Base-by-base conservation (phyloP, 179 eudicot genomes). In the Actinidia arguta region DNA sequence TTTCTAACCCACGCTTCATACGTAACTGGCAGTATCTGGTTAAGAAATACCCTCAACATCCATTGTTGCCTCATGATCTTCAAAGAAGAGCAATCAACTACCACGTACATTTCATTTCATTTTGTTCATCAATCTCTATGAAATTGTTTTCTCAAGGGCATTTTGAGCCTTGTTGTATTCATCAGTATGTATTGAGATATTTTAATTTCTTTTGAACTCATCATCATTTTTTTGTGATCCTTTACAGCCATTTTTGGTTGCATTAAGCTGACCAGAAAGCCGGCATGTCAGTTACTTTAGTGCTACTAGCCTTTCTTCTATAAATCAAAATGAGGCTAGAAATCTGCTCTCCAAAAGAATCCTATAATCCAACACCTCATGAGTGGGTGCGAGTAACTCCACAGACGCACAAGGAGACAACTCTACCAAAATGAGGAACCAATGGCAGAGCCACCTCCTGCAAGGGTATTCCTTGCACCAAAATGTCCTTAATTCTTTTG, bases 1-100 rank as follows among this genome's bases (percentile, higher is more conserved):
- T 51, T 59, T 66, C 77, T 79, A 47, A 59, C 18, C 8, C 18
- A 24, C 75, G 54, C 27, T 70, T 58, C 66, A 48, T 76, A n/a
- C n/a, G n/a, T n/a, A 18, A 20, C 82, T 6, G 77, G 48, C 87
- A 96, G 99, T 95, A 94, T 88, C 84, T 96, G 79, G 99, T 94
- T 81, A 98, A 95, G 83, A 96, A 90, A 91, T 96, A 90, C 87
- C 98, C 98, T 81, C 95, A 94, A 85, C 88, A 82, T 72, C 92
- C 92, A 13, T 80, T 94, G 91, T 83, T 96, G 84, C 98, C 99
- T 66, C 77, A 76, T 76, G 92, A 94, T 89, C 90, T 89, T 83
- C 92, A 89, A 88, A 87, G 83, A 72, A 94, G 88, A 83, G 94
- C 94, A 46, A 79, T 96, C 70, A 94, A 92, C 78, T 95, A 88